Evolutionary conservation across 1,284 basidiomycete genomes (phyloP), one percentile per base, ranked within the genome.

Genomic region (Sanguinoderma infundibulare): DNA sequence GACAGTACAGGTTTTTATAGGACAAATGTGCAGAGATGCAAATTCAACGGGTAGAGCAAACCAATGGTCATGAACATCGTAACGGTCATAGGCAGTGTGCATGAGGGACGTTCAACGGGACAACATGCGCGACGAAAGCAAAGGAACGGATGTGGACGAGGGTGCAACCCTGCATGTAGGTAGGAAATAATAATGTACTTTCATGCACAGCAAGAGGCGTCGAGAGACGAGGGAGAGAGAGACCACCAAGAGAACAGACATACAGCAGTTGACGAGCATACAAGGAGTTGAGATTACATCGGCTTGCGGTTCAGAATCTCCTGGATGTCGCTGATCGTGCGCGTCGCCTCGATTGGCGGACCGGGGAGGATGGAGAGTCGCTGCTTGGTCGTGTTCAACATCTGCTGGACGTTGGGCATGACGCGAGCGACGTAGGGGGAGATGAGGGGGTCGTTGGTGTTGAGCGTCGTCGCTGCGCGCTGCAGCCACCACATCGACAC

Each of bases 401-500:
- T 87, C 60, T 83, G 81, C 72, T 90, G 89, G 52, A 93, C 90
- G 65, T 83, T 90, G 34, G 91, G 90, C 55, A 94, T 79, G 52
- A 94, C 91, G 50, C 91, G 87, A 35, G 87, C 84, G 60, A 90
- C 85, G 74, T 92, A 94, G 53, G 91, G 89, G 30, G 89, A 84
- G 66, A 94, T 92, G 30, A 93, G 80, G 66, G 89, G 89, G 73
- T 94, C 91, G 67, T 86, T 87, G 57, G 90, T 87, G 71, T 90
- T 89, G 63, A 94, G 80, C 42, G 87, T 79, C 20, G 82, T 78
- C 5, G 90, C 79, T 36, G 89, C 81, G 59, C 91, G 87, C 71
- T 92, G 90, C 67, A 94, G 75, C 91, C 91, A 94, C 91, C 92
- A 93, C 58, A 94, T 77, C 7, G 87, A 85, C 17, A 83, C 84